Base-by-base conservation (phyloP, 23 red algal species). In the Cyanidiococcus yangmingshanensis region DNA sequence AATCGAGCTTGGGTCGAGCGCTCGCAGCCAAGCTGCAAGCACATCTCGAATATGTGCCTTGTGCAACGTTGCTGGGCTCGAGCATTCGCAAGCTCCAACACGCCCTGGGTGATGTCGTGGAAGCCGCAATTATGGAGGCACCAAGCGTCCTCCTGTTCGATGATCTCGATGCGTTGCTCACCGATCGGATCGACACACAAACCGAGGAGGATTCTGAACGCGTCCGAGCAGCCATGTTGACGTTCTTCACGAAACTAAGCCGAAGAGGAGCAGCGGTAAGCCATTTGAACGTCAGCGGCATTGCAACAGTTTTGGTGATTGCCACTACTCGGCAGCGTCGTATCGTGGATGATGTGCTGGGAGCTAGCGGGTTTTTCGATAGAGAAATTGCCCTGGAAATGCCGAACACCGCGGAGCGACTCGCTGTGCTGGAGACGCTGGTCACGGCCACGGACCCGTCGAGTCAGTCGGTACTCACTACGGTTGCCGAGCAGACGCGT, bases 401-500 rank as follows among this genome's bases (percentile, higher is more conserved):
- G 45, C 45, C 45, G 45, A 21, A 54, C 21, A 7, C 7, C 21
- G 7, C 45, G 21, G 45, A 54, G 45, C 7, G 45, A 54, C 45
- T 54, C 45, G 45, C 7, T 15, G 21, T 54, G 12, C 45, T 54
- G 12, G 12, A 54, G 45, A 54, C 7, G 12, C 45, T 54, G 45
- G 21, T 21, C 12, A 54, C 12, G 12, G 45, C 12, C 7, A 15
- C 45, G 45, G 7, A 21, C 21, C 45, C 45, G 45, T 7, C 7
- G 3, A 58, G 59, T 37, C 39, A 40, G 18, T 57, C 71, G 12
- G 82, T 82, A n/a, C 68, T 89, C 24, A 39, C 54, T 18, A 59
- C 63, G 37, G 74, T 90, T 38, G 82, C 86, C 25, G 50, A 41
- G 41, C 59, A 84, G 32, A 75, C 82, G 17, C 80, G 87, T 45